phyloP scores from a whole-genome alignment of 192 early-diverging fungal species.

The Rhizophagus sp. region DNA sequence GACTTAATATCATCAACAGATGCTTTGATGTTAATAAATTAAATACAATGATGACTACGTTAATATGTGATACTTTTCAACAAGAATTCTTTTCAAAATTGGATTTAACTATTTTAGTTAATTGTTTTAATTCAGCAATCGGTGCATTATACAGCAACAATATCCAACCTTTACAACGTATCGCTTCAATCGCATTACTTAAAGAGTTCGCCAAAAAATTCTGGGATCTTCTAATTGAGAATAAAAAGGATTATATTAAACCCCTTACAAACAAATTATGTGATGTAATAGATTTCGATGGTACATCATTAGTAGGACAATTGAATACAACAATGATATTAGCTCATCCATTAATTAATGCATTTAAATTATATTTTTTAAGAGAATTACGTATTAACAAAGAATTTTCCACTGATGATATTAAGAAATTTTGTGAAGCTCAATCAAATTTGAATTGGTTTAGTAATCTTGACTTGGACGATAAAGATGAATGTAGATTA shows the following conservation, averaged over 20 bases:
- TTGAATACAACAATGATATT: not conserved
- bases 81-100: slow-evolving; percentile 16
- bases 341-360: slow-evolving; percentile 5
- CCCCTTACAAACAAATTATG: not conserved
- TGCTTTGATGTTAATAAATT: not conserved
- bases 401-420: slow-evolving; percentile 9
- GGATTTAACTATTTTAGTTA: not conserved
- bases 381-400: slow-evolving; percentile 16
- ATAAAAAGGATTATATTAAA: not conserved
- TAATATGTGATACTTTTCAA: slow-evolving; percentile 29
- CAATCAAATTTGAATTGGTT: slow-evolving; percentile 13
- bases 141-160: not conserved
- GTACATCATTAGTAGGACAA: not conserved
- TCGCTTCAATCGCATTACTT: slow-evolving; percentile 19
- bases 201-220: slow-evolving; percentile 28
- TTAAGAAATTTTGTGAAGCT: slow-evolving; percentile 10
- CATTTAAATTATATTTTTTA: slow-evolving; percentile 29
- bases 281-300: not conserved
- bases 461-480: not conserved
- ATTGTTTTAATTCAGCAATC: not conserved
- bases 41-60: slow-evolving; percentile 3
- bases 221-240: not conserved
- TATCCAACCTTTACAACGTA: slow-evolving; percentile 7
- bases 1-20: slow-evolving; percentile 12
- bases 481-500: not conserved